Evolutionary conservation across 164 flowering plant genomes (phyloP).

Genomic region (Tinospora cordifolia): DNA sequence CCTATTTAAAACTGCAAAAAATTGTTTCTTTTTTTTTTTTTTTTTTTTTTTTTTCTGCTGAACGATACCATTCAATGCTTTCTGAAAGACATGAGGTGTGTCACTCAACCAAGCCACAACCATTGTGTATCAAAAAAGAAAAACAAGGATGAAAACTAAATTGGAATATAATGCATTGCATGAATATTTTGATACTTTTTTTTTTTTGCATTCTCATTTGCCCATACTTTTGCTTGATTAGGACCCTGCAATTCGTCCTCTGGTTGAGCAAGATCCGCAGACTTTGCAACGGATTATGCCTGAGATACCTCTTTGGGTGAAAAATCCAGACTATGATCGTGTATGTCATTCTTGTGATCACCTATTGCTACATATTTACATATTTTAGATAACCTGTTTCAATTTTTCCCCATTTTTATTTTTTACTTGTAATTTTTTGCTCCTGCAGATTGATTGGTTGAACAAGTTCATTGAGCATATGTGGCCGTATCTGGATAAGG

Average conservation of each 20-base stretch:
- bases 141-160: too few relatives aligned
- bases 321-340: conserved; percentile 91
- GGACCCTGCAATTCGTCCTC: conserved; percentile 73
- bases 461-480: conserved; percentile 64
- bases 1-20: too few relatives aligned
- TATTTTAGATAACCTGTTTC: background rate
- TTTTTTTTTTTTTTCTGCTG: too few relatives aligned
- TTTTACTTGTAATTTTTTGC: background rate
- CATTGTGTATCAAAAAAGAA: too few relatives aligned
- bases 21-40: too few relatives aligned
- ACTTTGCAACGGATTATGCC: conserved; percentile 60
- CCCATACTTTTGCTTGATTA: conserved; percentile 18
- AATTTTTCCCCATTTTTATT: background rate
- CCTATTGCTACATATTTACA: background rate
- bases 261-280: conserved; percentile 70
- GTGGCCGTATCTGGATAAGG: conserved; percentile 99
- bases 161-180: too few relatives aligned
- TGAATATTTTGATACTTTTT: background rate
- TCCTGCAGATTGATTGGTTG: conserved; percentile 81
- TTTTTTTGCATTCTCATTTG: conserved; percentile 1
- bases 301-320: conserved; percentile 93
- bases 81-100: too few relatives aligned
- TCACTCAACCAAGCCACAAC: too few relatives aligned
- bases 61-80: too few relatives aligned
- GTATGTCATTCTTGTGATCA: conserved; percentile 32